Base-by-base conservation (phyloP, 2,329 filamentous ascomycete genomes). In the Xylariales sp. region DNA sequence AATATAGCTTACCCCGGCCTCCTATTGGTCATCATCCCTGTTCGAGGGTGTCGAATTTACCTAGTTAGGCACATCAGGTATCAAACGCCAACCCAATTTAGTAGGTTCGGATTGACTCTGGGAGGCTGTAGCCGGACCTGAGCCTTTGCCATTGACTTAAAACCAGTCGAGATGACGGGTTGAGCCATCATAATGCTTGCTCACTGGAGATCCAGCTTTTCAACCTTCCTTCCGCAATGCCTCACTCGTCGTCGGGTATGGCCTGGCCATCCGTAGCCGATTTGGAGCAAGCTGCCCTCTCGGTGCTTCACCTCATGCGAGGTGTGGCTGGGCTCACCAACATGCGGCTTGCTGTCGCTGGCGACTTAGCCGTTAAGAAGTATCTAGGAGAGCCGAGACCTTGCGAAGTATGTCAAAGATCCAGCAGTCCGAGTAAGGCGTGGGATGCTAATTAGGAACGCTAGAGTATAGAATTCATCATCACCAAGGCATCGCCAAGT, bases 381-480 rank as follows among this genome's bases (percentile, higher is more conserved):
- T 72, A 72, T 30, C 58, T 72, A 6, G 39, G 34, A 41, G 62
- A 65, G 16, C 34, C 66, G 14, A 56, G 54, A 18, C 48, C 57
- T 5, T 69, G 65, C 66, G 62, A 65, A 23, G 69, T 72, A 65
- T 3, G 66, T 71, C 16, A 18, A 55, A 12, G 7, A 59, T 34
- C 28, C 16, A 23, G n/a, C 23, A n/a, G 28, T 46, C 5, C 45
- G 1, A 23, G 54, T 16, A 12, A 10, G 18, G 23, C 36, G 12
- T 23, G 3, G 46, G 41, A 56, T 55, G 49, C 67, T 67, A 53
- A 69, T 23, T 4, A 5, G 9, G 12, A 14, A 5, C 32, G 8
- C 36, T 30, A 72, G 70, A 71, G 70, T 45, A 72, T 72, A 18
- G 70, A 72, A 28, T 72, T 72, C 57, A 46, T 71, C 54, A 41